Conservation (phyloP, 257 asterid species). For the Solanum verrucosum region DNA sequence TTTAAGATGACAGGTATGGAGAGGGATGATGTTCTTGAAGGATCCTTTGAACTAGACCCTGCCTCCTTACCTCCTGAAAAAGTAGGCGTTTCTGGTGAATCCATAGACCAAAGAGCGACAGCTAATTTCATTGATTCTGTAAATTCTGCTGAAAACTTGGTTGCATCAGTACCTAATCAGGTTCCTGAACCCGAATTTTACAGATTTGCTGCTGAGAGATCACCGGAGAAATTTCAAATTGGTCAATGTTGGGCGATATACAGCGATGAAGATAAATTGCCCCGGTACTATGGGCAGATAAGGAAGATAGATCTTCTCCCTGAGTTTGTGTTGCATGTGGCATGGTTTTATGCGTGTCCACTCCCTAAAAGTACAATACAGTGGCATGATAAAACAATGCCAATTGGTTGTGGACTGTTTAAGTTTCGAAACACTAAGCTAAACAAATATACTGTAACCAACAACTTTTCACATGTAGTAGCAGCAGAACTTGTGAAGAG, state of each 20-base stretch:
- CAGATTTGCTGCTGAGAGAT: slow-evolving; percentile 17
- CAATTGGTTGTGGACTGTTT: no score
- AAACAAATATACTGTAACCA: no score
- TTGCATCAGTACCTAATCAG: not conserved
- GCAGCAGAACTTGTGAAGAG: not conserved
- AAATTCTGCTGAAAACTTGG: slow-evolving; percentile 6
- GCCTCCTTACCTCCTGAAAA: slow-evolving; percentile 22
- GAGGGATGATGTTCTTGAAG: slow-evolving; percentile 16
- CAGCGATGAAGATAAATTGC: slow-evolving; percentile 24
- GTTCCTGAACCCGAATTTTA: slow-evolving; percentile 22
- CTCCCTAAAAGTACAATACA: no score
- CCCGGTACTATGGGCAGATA: slow-evolving; percentile 26
- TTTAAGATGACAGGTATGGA: slow-evolving; percentile 26
- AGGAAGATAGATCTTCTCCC: slow-evolving; percentile 13
- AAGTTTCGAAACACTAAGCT: no score
- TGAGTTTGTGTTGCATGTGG: not conserved
- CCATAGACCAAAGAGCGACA: not conserved
- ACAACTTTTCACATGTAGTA: no score
- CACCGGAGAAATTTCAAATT: slow-evolving; percentile 14
- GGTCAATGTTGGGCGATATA: slow-evolving; percentile 34
- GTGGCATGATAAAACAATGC: no score
- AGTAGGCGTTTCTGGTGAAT: not conserved
- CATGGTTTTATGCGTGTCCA: no score
- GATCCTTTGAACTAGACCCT: slow-evolving; percentile 50
- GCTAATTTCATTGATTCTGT: not conserved